Evolutionary conservation across 805 yeast species (phyloP).

Genomic region (Torulaspora indica): DNA sequence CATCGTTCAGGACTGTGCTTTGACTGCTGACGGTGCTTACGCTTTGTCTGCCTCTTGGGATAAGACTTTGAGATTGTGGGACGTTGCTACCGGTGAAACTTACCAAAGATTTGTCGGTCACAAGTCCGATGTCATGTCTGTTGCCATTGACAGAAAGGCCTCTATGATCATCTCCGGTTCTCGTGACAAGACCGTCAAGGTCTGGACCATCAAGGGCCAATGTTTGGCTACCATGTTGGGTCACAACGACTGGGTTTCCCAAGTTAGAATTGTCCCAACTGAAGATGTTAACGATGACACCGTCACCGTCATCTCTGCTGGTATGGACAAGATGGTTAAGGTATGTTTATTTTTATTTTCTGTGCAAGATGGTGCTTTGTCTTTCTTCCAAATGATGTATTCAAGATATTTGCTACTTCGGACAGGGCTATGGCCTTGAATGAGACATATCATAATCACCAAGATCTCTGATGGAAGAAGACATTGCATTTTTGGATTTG

Average conservation of each 20-base stretch:
- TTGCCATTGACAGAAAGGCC: constrained; percentile 91
- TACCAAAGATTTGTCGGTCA: constrained; percentile 96
- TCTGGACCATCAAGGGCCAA: constrained; percentile 98
- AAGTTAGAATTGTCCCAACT: constrained; percentile 92
- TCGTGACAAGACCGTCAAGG: constrained; percentile 97
- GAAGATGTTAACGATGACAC: constrained; percentile 45
- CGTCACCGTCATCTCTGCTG: constrained; percentile 87
- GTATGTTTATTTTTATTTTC: constrained; percentile 55
- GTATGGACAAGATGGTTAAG: constrained; percentile 98
- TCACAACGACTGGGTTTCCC: constrained; percentile 98
- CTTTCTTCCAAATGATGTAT: constrained; percentile 57
- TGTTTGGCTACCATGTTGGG: constrained; percentile 91
- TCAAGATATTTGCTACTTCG: constrained; percentile 97
- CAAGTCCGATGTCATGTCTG: constrained; percentile 95
- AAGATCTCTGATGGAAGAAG: constrained; percentile 84
- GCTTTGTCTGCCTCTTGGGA: constrained; percentile 99
- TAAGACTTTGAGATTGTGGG: constrained; percentile 98
- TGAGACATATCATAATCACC: constrained; percentile 96
- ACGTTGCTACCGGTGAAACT: constrained; percentile 88
- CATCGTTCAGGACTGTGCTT: constrained; percentile 96
- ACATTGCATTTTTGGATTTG: neutral
- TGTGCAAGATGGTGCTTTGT: constrained; percentile 1
- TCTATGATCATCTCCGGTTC: constrained; percentile 98
- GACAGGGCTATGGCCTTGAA: constrained; percentile 70
- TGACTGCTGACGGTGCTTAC: constrained; percentile 95